Evolutionary conservation across 768 basidiomycete genomes (phyloP), one percentile per base, ranked within the genome.

Genomic region (Mycena kentingensis): DNA sequence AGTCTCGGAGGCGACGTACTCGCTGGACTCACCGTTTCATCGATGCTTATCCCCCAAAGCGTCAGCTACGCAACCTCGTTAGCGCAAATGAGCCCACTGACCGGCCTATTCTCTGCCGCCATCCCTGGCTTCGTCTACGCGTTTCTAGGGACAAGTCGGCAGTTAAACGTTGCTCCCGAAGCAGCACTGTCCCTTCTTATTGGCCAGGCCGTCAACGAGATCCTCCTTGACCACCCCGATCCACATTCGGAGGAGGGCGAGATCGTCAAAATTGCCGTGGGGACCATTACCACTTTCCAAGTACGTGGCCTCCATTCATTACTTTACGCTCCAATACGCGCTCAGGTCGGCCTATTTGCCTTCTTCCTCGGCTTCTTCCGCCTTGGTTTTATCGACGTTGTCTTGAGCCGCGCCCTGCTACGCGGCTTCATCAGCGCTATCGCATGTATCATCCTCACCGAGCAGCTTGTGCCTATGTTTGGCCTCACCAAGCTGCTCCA

Each of bases 341-440:
- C 12, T 4, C 56, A 91, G 88, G 88, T 86, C 59, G 93, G 93
- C 32, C 60, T 95, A 27, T 87, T 97, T 58, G 87, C 92, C 1
- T 93, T 91, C 54, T 67, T 89, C 22, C 77, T 97, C 26, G 95
- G 95, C 3, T 81, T 96, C 61, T 86, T 95, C 65, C 80, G 93
- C 22, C 76, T 98, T 10, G 93, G 94, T 2, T 96, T 96, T 70
- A 83, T 96, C 47, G 95, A 98, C 66, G 94, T 96, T 12, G 89
- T 96, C 5, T 79, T 98, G 25, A 93, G 90, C 61, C 85, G 93
- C 46, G 91, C 93, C 3, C 77, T 96, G 13, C 77, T 96, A 49
- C 81, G 90, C 25, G 94, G 94, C 3, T 95, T 96, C 65, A 81
- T 96, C 38, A 84, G 86, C 1, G 92, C 93, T 15, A 79, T 94